These are phyloP conservation scores for Sedum album DNA, from an alignment of 164 flowering plant genomes.

Conservation along the genomic window DNA sequence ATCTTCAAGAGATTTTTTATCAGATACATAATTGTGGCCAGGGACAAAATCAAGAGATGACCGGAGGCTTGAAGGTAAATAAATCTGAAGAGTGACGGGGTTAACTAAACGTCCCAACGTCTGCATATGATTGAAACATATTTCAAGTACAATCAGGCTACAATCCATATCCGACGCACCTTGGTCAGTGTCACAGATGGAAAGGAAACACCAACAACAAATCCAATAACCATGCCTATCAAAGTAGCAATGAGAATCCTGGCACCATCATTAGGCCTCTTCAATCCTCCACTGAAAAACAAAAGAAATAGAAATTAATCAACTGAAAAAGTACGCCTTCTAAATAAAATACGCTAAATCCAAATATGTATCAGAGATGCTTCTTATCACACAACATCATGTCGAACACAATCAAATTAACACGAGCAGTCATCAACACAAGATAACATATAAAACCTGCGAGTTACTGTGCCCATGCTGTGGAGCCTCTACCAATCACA, in stretches of 20 bases:
- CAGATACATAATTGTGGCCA: background rate
- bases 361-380: background rate
- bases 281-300: background rate
- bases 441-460: background rate
- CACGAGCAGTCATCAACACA: background rate
- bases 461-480: background rate
- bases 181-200: constrained; percentile 1
- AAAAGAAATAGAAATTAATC: background rate
- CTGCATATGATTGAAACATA: background rate
- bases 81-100: background rate
- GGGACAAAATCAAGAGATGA: constrained; percentile 7
- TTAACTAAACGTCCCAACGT: background rate
- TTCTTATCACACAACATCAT: background rate
- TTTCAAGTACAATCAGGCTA: background rate
- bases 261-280: constrained; percentile 7
- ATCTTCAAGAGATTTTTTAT: constrained; percentile 4
- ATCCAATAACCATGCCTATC: constrained; percentile 8
- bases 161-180: background rate
- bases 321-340: background rate
- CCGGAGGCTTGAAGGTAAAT: constrained; percentile 6
- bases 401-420: background rate
- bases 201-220: constrained; percentile 7
- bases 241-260: constrained; percentile 6
- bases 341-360: too few relatives aligned
- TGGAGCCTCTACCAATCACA: background rate